These are phyloP conservation scores for Urochloa ruziziensis DNA, from an alignment of 176 grass and related monocot species.

Conservation along the genomic window DNA sequence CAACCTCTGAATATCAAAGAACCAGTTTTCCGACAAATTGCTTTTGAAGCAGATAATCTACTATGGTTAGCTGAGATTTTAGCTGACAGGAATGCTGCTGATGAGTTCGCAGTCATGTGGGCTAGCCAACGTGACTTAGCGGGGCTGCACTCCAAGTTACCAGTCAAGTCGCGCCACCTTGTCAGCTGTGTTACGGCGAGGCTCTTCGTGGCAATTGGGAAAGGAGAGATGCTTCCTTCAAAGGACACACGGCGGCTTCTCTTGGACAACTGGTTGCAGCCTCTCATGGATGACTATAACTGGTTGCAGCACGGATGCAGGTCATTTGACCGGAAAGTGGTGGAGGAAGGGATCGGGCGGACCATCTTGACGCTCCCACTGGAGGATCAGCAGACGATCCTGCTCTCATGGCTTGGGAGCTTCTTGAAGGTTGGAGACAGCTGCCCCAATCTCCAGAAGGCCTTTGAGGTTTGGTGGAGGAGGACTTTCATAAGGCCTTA, in stretches of 20 bases:
- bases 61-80: slow-evolving; percentile 91
- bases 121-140: slow-evolving; percentile 68
- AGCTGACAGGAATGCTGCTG: slow-evolving; percentile 49
- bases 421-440: slow-evolving; percentile 79
- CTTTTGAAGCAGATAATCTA: slow-evolving; percentile 84
- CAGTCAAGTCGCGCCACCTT: slow-evolving; percentile 75
- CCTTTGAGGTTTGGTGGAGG: slow-evolving; percentile 98
- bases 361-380: slow-evolving; percentile 87
- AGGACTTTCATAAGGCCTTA: slow-evolving; percentile 88
- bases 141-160: slow-evolving; percentile 62
- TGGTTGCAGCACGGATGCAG: slow-evolving; percentile 87
- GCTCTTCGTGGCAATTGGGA: slow-evolving; percentile 87
- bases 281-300: slow-evolving; percentile 92
- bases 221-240: slow-evolving; percentile 78
- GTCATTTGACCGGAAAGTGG: slow-evolving; percentile 69
- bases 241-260: slow-evolving; percentile 73
- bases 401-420: slow-evolving; percentile 77
- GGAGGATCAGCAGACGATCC: slow-evolving; percentile 83
- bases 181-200: slow-evolving; percentile 78
- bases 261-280: slow-evolving; percentile 81
- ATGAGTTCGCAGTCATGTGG: slow-evolving; percentile 70
- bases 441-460: slow-evolving; percentile 94
- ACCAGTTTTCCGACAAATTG: slow-evolving; percentile 47
- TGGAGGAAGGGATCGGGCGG: slow-evolving; percentile 84
- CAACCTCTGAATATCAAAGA: slow-evolving; percentile 50